phyloP scores from a whole-genome alignment of 495 filamentous ascomycete species.

The Penicillium paradoxum region DNA sequence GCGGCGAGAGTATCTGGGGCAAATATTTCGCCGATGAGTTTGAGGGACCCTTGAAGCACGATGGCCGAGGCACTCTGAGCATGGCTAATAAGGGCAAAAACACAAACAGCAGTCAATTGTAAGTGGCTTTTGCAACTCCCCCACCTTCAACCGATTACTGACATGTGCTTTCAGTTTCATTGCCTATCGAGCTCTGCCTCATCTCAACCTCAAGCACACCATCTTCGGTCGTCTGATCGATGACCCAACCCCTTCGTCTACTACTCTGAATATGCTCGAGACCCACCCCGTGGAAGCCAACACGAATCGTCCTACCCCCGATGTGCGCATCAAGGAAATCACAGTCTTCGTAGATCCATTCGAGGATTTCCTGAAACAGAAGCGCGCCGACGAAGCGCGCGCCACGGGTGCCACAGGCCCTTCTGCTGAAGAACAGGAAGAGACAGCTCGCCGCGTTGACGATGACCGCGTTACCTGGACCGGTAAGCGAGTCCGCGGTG shows the following conservation, averaged over 20 bases:
- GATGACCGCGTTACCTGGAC: slow-evolving; percentile 91
- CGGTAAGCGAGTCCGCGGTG: slow-evolving; percentile 67
- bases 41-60: slow-evolving; percentile 78
- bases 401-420: slow-evolving; percentile 26
- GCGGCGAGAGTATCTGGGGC: slow-evolving; percentile 84
- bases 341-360: slow-evolving; percentile 93
- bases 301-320: slow-evolving; percentile 66
- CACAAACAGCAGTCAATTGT: slow-evolving; percentile 90
- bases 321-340: slow-evolving; percentile 74
- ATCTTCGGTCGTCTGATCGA: slow-evolving; percentile 85
- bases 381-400: slow-evolving; percentile 47
- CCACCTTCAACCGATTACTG: background rate
- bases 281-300: slow-evolving; percentile 58
- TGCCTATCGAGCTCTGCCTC: slow-evolving; percentile 72
- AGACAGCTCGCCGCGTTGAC: slow-evolving; percentile 59
- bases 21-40: slow-evolving; percentile 91
- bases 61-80: slow-evolving; percentile 69
- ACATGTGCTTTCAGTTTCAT: slow-evolving; percentile 56
- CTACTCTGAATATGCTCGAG: slow-evolving; percentile 68
- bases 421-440: slow-evolving; percentile 34
- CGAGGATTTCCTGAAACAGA: slow-evolving; percentile 69
- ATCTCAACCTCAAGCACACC: slow-evolving; percentile 94
- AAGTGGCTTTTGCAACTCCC: slow-evolving; percentile 10
- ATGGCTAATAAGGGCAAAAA: slow-evolving; percentile 99
- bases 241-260: slow-evolving; percentile 55